Evolutionary conservation across 2,329 filamentous ascomycete species (phyloP), one percentile per base, ranked within the genome.

Genomic region (Hansfordia pulvinata): DNA sequence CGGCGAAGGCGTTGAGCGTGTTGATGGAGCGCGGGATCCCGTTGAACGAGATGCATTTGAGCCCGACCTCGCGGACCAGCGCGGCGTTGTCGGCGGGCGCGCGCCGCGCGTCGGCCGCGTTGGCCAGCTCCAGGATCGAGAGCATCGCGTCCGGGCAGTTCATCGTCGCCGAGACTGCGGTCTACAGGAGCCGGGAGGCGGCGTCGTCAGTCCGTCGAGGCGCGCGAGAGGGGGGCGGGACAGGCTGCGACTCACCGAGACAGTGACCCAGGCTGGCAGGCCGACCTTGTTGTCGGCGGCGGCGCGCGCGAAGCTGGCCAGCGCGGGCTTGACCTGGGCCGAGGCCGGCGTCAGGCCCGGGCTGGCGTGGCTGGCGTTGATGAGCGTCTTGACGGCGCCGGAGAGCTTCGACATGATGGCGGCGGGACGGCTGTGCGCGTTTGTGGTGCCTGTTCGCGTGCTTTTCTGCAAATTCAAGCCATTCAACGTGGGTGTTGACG

Each of bases 21-120:
- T 90, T 90, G 58, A 90, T 90, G 15, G 76, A 78, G 37, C 83
- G 76, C 2, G 83, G 82, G 39, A 90, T 82, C 36, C 78, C 78
- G 54, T 83, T 83, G 63, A 84, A 81, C 31, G 72, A 74, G 49
- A 84, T 82, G 51, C 76, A 82, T 49, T 83, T 83, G 34, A 83
- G 61, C 2, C 76, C 78, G 32, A 82, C 65, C 39, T 84, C 78
- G 40, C 78, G 71, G 59, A 84, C 80, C 31, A 81, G 60, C 46
- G 82, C 77, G 34, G 77, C 78, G 18, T 67, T 60, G 15, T 61
- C 54, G 3, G 66, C 54, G 10, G 54, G 46, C 18, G 38, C 39
- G 27, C 42, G 34, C 6, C 33, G 27, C 31, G 30, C 17, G 25
- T 30, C 22, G 18, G 34, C 14, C 14, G 35, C 19, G 36, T 57